Conservation (phyloP, 257 asterid genomes). For the Verbena officinalis region DNA sequence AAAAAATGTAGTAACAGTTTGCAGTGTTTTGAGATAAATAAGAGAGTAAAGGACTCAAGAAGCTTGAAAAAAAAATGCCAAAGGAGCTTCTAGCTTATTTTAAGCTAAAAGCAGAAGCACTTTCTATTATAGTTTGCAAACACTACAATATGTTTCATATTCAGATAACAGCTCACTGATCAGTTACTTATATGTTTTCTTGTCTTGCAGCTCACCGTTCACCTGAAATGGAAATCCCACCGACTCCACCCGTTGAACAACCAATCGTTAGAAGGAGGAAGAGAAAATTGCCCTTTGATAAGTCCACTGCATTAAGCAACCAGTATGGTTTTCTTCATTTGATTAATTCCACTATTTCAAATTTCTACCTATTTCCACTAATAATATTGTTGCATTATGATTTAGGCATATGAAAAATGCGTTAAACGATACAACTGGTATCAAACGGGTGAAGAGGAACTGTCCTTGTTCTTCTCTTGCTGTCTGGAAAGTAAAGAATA, state of each 20-base stretch:
- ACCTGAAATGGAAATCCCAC: slow-evolving; percentile 51
- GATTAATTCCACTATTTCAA: slow-evolving; percentile 7
- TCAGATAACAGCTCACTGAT: neutral
- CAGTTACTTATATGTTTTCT: neutral
- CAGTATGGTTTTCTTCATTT: slow-evolving; percentile 43
- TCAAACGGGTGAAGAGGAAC: slow-evolving; percentile 43
- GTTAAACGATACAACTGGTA: slow-evolving; percentile 40
- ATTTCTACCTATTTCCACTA: neutral
- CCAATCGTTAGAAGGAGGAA: slow-evolving; percentile 52
- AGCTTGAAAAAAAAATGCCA: no score
- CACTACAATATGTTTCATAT: no score
- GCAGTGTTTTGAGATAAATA: no score
- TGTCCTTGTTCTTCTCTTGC: slow-evolving; percentile 55
- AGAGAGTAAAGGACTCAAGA: no score
- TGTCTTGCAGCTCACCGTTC: slow-evolving; percentile 45
- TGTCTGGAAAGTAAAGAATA: slow-evolving; percentile 53
- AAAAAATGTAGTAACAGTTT: no score
- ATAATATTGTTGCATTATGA: slow-evolving; percentile 26
- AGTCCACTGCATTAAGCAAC: slow-evolving; percentile 53
- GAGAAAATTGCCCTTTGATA: slow-evolving; percentile 53
- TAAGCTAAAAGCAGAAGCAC: no score
- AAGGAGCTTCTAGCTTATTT: no score
- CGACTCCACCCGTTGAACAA: slow-evolving; percentile 54
- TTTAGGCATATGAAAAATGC: slow-evolving; percentile 50
- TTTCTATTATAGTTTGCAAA: no score